phyloP scores from a whole-genome alignment of 2,329 filamentous ascomycete species.

The Sporothrix brunneoviolacea region DNA sequence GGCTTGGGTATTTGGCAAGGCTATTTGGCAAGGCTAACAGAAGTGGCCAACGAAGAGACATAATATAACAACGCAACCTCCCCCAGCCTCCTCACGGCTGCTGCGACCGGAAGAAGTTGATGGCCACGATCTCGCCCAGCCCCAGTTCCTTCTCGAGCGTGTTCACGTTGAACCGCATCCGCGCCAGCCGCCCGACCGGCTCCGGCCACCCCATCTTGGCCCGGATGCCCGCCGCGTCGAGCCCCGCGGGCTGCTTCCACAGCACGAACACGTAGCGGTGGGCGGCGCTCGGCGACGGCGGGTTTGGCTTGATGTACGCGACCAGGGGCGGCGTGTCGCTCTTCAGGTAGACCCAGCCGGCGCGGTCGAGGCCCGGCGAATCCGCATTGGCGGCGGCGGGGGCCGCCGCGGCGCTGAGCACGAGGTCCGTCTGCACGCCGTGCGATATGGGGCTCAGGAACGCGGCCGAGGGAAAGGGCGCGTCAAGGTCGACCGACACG shows the following conservation, averaged over 20 bases:
- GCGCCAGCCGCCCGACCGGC: conserved; percentile 27
- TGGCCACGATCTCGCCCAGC: conserved; percentile 20
- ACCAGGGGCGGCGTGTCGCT: not conserved
- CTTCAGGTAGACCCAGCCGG: conserved; percentile 12
- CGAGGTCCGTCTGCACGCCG: conserved; percentile 38
- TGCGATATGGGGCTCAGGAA: conserved; percentile 41
- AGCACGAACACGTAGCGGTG: conserved; percentile 19
- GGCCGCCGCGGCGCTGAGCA: not conserved
- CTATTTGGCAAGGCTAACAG: too few relatives aligned
- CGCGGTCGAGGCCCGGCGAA: too few relatives aligned
- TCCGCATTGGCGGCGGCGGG: conserved; percentile 7
- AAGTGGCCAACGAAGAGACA: not conserved
- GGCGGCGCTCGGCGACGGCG: conserved; percentile 12
- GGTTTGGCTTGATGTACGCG: conserved; percentile 12
- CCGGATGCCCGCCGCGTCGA: conserved; percentile 15
- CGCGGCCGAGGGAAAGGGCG: conserved; percentile 35
- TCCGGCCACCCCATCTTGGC: conserved; percentile 26
- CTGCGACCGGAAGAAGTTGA: conserved; percentile 20
- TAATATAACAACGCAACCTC: not conserved
- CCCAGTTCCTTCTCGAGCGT: conserved; percentile 27
- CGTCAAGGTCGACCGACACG: conserved; percentile 40
- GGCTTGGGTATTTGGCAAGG: too few relatives aligned
- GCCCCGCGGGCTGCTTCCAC: conserved; percentile 17
- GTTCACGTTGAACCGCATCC: conserved; percentile 39
- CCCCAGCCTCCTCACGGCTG: not conserved